These are phyloP conservation scores for Arthrinium puccinioides DNA, from an alignment of 2,329 filamentous ascomycete genomes.

Conservation along the genomic window DNA sequence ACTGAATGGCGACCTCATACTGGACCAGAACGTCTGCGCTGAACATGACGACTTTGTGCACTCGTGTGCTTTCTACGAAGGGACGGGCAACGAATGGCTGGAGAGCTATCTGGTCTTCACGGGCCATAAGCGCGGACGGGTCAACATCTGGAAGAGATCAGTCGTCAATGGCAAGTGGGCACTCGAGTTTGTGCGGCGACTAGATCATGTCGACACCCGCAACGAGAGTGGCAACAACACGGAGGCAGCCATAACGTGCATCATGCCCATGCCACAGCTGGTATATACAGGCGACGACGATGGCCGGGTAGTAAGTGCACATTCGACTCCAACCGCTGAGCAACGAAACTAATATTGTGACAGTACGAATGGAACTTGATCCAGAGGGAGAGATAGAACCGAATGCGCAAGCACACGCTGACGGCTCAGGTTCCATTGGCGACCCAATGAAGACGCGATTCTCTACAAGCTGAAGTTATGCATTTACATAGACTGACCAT, in stretches of 20 bases:
- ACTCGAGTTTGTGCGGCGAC: conserved; percentile 68
- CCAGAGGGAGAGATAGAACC: conserved; percentile 48
- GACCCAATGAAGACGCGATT: no score
- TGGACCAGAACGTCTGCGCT: conserved; percentile 73
- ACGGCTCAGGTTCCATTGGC: no score
- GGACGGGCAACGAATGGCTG: conserved; percentile 83
- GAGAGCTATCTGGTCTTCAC: conserved; percentile 83
- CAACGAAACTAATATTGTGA: conserved; percentile 6
- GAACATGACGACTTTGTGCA: conserved; percentile 68
- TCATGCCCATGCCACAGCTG: conserved; percentile 72
- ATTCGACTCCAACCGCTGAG: neutral
- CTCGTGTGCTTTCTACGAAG: conserved; percentile 88
- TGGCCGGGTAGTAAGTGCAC: conserved; percentile 67
- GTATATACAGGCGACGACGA: conserved; percentile 95
- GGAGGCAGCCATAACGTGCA: conserved; percentile 73
- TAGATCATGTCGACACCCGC: conserved; percentile 71
- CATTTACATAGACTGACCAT: no score
- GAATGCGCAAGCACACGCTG: no score
- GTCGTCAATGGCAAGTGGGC: conserved; percentile 59
- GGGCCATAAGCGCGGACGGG: conserved; percentile 74
- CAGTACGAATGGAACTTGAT: conserved; percentile 59
- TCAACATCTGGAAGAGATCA: conserved; percentile 67
- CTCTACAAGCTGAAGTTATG: no score
- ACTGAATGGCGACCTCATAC: conserved; percentile 75
- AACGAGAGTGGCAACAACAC: conserved; percentile 51